phyloP scores from a whole-genome alignment of 1,284 basidiomycete species.

The Exobasidium rhododendri region DNA sequence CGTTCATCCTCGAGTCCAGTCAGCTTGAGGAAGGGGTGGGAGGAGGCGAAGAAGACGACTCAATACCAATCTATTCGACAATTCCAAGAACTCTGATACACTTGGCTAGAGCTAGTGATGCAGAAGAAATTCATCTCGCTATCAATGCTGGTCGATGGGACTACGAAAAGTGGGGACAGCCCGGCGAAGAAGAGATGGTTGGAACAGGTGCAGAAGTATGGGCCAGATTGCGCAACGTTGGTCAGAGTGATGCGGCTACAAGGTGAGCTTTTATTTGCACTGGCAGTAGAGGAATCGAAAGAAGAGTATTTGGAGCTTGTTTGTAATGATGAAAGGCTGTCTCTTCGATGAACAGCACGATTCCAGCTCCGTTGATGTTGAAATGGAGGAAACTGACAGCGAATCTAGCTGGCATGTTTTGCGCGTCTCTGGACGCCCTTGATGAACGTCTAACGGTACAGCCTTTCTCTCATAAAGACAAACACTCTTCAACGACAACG shows the following conservation, averaged over 20 bases:
- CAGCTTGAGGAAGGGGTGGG: background rate
- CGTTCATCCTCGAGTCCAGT: slow-evolving; percentile 30
- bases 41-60: slow-evolving; percentile 60
- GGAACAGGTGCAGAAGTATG: slow-evolving; percentile 83
- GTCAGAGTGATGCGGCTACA: slow-evolving; percentile 59
- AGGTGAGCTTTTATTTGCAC: background rate
- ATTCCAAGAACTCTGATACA: slow-evolving; percentile 79
- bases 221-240: slow-evolving; percentile 60
- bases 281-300: slow-evolving; percentile 7
- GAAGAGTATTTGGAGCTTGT: no score
- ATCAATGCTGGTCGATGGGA: slow-evolving; percentile 89
- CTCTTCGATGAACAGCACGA: slow-evolving; percentile 14
- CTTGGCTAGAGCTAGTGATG: slow-evolving; percentile 75
- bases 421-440: slow-evolving; percentile 72
- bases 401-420: slow-evolving; percentile 86
- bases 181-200: slow-evolving; percentile 60
- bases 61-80: slow-evolving; percentile 68
- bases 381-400: slow-evolving; percentile 79
- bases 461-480: slow-evolving; percentile 17
- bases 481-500: slow-evolving; percentile 6
- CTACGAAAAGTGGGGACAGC: slow-evolving; percentile 68
- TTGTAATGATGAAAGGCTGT: slow-evolving; percentile 1
- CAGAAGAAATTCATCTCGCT: slow-evolving; percentile 77
- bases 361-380: slow-evolving; percentile 1
- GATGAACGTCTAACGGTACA: slow-evolving; percentile 32